Percentiles rank a stretch among this genome's conserved stretches.
These are phyloP conservation scores for Skeletonema marinoi DNA, from an alignment of 108 stramenopile species.

Conservation along the genomic window DNA sequence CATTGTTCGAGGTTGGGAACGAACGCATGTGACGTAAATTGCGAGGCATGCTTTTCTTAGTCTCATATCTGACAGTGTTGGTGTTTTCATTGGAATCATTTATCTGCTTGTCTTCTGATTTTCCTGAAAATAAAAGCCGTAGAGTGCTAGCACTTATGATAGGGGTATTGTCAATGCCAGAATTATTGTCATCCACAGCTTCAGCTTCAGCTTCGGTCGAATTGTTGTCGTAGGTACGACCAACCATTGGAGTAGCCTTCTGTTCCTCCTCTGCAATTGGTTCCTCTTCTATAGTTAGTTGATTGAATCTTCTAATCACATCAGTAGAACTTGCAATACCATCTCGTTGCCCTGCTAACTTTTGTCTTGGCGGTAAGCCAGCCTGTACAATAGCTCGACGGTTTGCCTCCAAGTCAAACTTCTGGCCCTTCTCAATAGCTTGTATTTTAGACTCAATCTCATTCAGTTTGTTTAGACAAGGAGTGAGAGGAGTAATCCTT, in stretches of 20 bases:
- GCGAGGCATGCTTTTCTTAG: background rate
- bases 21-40: background rate
- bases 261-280: background rate
- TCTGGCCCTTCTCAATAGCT: slow-evolving; percentile 5
- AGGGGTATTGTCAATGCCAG: background rate
- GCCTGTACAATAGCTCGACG: slow-evolving; percentile 15
- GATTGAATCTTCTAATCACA: background rate
- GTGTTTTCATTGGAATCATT: background rate
- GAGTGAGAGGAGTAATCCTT: slow-evolving; percentile 17
- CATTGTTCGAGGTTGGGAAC: background rate
- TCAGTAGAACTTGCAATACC: background rate
- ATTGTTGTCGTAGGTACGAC: background rate
- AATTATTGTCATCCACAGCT: background rate
- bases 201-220: background rate
- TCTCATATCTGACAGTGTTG: background rate
- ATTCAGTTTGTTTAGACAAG: slow-evolving; percentile 29
- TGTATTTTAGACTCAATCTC: slow-evolving; percentile 33
- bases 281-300: background rate
- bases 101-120: background rate
- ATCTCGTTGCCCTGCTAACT: background rate
- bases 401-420: slow-evolving; percentile 27
- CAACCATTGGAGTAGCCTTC: background rate
- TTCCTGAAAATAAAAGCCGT: background rate
- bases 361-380: slow-evolving; percentile 2
- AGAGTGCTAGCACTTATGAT: background rate